Evolutionary conservation across 2,329 filamentous ascomycete species (phyloP).

Genomic region (Aspergillus sp.): DNA sequence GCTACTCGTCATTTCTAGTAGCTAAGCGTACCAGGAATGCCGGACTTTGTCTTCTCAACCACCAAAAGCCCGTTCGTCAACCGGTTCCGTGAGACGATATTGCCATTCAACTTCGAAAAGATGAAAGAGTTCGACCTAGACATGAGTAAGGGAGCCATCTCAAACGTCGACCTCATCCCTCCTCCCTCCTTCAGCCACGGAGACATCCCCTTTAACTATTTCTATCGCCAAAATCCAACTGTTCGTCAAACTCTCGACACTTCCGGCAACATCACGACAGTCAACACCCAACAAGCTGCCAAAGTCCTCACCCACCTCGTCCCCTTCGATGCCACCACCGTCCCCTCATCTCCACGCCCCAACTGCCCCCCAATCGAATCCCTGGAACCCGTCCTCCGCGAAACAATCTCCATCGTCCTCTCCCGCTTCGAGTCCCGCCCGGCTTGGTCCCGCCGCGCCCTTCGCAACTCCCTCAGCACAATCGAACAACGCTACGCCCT

Average conservation of each 20-base stretch:
- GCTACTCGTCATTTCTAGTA: background rate
- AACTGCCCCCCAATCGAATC: conserved; percentile 52
- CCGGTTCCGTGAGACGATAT: conserved; percentile 68
- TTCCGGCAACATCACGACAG: conserved; percentile 58
- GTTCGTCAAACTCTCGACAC: conserved; percentile 63
- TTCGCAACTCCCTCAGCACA: conserved; percentile 68
- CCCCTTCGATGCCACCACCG: conserved; percentile 60
- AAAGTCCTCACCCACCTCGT: conserved; percentile 61
- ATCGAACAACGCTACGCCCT: conserved; percentile 56
- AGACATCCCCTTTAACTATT: conserved; percentile 68
- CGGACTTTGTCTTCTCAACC: conserved; percentile 83
- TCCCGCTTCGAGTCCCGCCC: conserved; percentile 71
- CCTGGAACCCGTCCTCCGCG: conserved; percentile 59
- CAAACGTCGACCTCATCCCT: conserved; percentile 70
- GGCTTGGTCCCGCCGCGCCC: conserved; percentile 80
- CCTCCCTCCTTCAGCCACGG: conserved; percentile 76
- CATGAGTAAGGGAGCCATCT: conserved; percentile 58
- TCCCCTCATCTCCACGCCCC: conserved; percentile 62
- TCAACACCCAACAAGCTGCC: conserved; percentile 57
- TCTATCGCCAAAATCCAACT: conserved; percentile 81
- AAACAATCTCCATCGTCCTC: conserved; percentile 64
- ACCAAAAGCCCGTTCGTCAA: conserved; percentile 67
- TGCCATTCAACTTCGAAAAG: conserved; percentile 63
- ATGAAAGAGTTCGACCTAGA: conserved; percentile 68
- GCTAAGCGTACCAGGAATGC: conserved; percentile 53